Evolutionary conservation across 2,329 filamentous ascomycete genomes (phyloP).

Genomic region (Aspergillus udagawae): DNA sequence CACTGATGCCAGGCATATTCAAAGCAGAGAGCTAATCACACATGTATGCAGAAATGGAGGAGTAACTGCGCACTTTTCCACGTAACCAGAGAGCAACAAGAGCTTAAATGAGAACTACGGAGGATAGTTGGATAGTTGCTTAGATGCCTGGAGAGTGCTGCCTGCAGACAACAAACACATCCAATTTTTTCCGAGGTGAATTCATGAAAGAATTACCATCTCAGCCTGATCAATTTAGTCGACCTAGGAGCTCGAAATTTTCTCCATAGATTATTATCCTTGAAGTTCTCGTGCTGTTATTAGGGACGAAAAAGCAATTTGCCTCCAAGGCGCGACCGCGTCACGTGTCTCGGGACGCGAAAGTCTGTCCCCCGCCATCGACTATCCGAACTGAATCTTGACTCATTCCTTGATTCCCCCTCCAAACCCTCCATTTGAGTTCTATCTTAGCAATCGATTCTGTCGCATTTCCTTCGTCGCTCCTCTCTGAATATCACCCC

Average conservation of each 20-base stretch:
- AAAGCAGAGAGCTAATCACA: neutral
- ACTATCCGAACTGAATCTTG: neutral
- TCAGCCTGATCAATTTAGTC: neutral
- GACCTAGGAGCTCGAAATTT: neutral
- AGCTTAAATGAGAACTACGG: neutral
- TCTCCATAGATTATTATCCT: neutral
- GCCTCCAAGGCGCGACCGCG: neutral
- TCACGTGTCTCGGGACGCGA: constrained; percentile 1
- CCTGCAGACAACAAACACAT: neutral
- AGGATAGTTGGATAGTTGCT: neutral
- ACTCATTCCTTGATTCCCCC: constrained; percentile 5
- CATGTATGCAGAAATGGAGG: neutral
- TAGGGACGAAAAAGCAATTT: neutral
- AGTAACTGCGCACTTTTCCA: neutral
- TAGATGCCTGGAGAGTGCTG: neutral
- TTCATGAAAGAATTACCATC: neutral
- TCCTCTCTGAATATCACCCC: constrained; percentile 10
- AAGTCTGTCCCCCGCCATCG: neutral
- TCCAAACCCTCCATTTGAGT: neutral
- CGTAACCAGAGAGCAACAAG: neutral
- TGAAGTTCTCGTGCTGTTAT: neutral
- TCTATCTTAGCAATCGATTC: constrained; percentile 1
- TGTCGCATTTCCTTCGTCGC: constrained; percentile 3
- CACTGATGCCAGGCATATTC: constrained; percentile 25
- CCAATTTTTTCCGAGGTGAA: neutral